Percentiles rank a stretch among this genome's conserved stretches.
Evolutionary conservation across 192 early-diverging fungal species (phyloP).

Genomic region (Entomortierella lignicola): DNA sequence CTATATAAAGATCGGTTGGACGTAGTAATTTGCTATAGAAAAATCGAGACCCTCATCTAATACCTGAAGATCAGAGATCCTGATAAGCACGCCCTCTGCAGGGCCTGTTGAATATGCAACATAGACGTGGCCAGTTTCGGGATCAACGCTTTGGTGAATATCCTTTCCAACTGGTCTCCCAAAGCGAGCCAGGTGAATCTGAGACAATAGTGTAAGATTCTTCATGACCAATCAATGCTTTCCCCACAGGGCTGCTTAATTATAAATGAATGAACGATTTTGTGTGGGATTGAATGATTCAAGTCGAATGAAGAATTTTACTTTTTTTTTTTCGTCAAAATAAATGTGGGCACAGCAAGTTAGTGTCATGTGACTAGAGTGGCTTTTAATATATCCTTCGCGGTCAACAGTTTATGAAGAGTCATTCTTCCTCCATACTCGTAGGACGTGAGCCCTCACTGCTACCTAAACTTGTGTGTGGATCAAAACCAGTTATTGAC

Average conservation of each 20-base stretch:
- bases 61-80: slow-evolving; percentile 46
- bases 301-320: slow-evolving; percentile 3
- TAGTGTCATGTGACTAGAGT: not conserved
- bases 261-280: not conserved
- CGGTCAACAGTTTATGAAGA: slow-evolving; percentile 8
- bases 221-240: slow-evolving; percentile 22
- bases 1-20: too few species aligned
- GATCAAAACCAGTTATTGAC: slow-evolving; percentile 8
- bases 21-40: too few species aligned
- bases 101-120: slow-evolving; percentile 58
- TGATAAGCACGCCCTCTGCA: slow-evolving; percentile 45
- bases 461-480: slow-evolving; percentile 3
- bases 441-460: slow-evolving; percentile 26
- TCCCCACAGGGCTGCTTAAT: not conserved
- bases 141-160: slow-evolving; percentile 60
- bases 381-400: not conserved
- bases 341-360: slow-evolving; percentile 4
- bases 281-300: not conserved
- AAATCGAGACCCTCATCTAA: too few species aligned
- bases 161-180: slow-evolving; percentile 41
- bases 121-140: slow-evolving; percentile 64
- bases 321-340: not conserved
- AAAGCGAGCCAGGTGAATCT: slow-evolving; percentile 45
- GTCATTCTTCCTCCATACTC: slow-evolving; percentile 48
- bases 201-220: slow-evolving; percentile 50